Evolutionary conservation across 1,284 basidiomycete species (phyloP).

Genomic region (Prillingera fragicola): DNA sequence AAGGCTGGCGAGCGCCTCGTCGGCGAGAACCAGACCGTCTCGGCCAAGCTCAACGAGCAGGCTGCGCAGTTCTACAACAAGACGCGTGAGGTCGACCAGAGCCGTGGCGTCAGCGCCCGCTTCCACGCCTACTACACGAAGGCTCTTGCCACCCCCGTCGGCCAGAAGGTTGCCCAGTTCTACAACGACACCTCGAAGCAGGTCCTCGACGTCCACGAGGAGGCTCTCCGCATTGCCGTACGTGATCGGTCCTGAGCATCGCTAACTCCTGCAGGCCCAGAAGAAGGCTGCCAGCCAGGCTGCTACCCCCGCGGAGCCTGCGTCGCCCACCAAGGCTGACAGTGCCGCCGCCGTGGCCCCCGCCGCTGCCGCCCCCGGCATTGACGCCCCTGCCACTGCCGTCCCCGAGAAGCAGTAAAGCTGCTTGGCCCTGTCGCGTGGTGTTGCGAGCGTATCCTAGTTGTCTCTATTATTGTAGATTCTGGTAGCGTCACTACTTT

Average conservation of each 20-base stretch:
- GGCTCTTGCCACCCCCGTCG: conserved; percentile 67
- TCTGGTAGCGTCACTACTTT: no score
- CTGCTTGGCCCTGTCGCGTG: background rate
- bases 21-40: conserved; percentile 56
- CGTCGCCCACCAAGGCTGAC: conserved; percentile 6
- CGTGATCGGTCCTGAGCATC: conserved; percentile 2
- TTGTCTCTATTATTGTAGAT: background rate
- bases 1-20: conserved; percentile 59
- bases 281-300: conserved; percentile 28
- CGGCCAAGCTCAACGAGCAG: conserved; percentile 59
- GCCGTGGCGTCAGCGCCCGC: conserved; percentile 65
- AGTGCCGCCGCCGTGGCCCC: background rate
- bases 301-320: conserved; percentile 5
- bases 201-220: conserved; percentile 55
- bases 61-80: conserved; percentile 57
- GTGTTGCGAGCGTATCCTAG: no score
- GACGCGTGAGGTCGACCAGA: conserved; percentile 69
- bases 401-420: conserved; percentile 1
- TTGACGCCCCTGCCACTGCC: conserved; percentile 14
- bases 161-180: conserved; percentile 57
- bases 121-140: conserved; percentile 72
- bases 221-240: conserved; percentile 51
- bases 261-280: conserved; percentile 24
- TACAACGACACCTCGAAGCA: conserved; percentile 70
- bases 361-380: conserved; percentile 8